These are phyloP conservation scores for Hylodesmum podocarpum DNA, from an alignment of 306 rosid species.

Conservation along the genomic window DNA sequence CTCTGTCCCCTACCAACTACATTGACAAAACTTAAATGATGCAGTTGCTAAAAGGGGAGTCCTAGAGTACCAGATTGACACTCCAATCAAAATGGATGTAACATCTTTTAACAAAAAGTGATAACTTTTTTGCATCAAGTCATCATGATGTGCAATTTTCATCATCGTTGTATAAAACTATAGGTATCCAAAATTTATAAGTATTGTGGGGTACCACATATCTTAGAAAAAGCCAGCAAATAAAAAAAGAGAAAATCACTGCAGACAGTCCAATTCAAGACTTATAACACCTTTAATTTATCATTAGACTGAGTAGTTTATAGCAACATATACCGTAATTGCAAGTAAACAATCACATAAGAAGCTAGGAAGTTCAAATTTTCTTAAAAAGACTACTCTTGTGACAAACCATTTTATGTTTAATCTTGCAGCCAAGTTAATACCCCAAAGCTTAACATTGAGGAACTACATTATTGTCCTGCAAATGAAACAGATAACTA, in stretches of 20 bases:
- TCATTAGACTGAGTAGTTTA: neutral
- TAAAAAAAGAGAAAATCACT: neutral
- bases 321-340: neutral
- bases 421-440: neutral
- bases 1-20: conserved; percentile 1
- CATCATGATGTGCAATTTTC: neutral
- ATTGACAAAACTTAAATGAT: neutral
- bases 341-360: neutral
- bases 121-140: neutral
- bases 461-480: neutral
- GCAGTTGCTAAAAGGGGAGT: conserved; percentile 12
- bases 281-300: neutral
- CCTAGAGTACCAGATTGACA: conserved; percentile 1
- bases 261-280: conserved; percentile 2
- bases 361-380: neutral
- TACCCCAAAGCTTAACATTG: neutral
- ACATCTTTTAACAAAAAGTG: neutral
- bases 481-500: neutral
- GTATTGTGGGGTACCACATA: conserved; percentile 5
- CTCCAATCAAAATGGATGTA: neutral
- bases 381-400: neutral
- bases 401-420: neutral
- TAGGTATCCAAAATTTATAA: neutral
- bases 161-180: neutral
- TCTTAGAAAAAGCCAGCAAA: conserved; percentile 23